Evolutionary conservation across 2,329 filamentous ascomycete genomes (phyloP).

Genomic region (Cordyceps fumosorosea): DNA sequence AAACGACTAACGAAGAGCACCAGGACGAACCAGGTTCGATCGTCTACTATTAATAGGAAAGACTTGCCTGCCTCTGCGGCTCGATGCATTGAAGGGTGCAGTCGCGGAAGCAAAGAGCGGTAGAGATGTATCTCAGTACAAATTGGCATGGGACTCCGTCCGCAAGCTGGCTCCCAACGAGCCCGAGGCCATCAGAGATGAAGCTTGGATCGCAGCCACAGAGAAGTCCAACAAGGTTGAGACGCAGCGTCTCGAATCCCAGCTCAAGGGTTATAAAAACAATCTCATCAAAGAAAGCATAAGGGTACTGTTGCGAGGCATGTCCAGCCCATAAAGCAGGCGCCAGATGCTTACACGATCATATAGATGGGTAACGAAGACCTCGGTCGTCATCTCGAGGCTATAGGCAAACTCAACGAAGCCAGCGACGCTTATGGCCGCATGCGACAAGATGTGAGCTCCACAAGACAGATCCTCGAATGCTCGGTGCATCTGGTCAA

Average conservation of each 20-base stretch:
- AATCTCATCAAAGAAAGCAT: slow-evolving; percentile 98
- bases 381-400: slow-evolving; percentile 75
- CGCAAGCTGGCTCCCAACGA: slow-evolving; percentile 58
- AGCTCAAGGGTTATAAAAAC: slow-evolving; percentile 90
- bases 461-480: slow-evolving; percentile 74
- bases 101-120: slow-evolving; percentile 69
- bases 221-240: slow-evolving; percentile 62
- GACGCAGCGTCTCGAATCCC: slow-evolving; percentile 68
- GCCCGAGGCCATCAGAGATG: slow-evolving; percentile 59
- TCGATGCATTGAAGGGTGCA: slow-evolving; percentile 76
- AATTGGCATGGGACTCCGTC: slow-evolving; percentile 60
- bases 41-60: slow-evolving; percentile 77
- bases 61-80: slow-evolving; percentile 65
- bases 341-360: slow-evolving; percentile 8
- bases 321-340: no score
- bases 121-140: slow-evolving; percentile 66
- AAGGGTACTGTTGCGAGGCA: slow-evolving; percentile 45
- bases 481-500: slow-evolving; percentile 74
- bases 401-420: slow-evolving; percentile 63
- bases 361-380: slow-evolving; percentile 89
- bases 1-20: background rate
- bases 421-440: slow-evolving; percentile 73
- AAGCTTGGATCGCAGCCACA: slow-evolving; percentile 66
- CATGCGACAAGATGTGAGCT: slow-evolving; percentile 88
- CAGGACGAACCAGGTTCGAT: slow-evolving; percentile 74